Evolutionary conservation across 2,329 filamentous ascomycete genomes (phyloP).

Genomic region (Colletotrichum sansevieriae): DNA sequence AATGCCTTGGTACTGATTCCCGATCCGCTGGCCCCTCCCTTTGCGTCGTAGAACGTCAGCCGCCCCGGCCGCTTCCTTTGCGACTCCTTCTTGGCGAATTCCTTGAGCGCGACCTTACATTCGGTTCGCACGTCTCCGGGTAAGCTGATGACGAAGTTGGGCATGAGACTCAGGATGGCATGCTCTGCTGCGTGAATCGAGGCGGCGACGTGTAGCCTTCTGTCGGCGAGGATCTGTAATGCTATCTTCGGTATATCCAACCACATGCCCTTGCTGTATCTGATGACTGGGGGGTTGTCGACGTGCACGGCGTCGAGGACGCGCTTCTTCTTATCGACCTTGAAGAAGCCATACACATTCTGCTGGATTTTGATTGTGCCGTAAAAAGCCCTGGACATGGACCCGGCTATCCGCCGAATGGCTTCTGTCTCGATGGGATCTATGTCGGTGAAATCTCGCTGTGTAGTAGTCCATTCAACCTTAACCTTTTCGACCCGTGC

Average conservation of each 20-base stretch:
- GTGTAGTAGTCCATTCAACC: constrained; percentile 94
- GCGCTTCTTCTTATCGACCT: constrained; percentile 86
- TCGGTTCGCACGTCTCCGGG: constrained; percentile 94
- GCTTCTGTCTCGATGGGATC: constrained; percentile 94
- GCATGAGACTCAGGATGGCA: constrained; percentile 86
- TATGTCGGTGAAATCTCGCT: constrained; percentile 93
- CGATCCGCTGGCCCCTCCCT: constrained; percentile 84
- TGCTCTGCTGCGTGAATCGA: constrained; percentile 97
- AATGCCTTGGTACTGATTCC: constrained; percentile 95
- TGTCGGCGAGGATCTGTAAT: constrained; percentile 80
- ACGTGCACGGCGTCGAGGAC: constrained; percentile 94
- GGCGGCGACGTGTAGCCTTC: constrained; percentile 83
- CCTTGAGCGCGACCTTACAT: constrained; percentile 90
- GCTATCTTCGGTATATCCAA: constrained; percentile 86
- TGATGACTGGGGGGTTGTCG: constrained; percentile 90
- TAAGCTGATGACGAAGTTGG: constrained; percentile 90
- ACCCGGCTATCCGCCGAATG: constrained; percentile 77
- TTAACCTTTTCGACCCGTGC: constrained; percentile 90
- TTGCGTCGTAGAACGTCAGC: constrained; percentile 94
- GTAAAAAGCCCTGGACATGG: constrained; percentile 81
- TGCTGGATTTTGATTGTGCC: constrained; percentile 88
- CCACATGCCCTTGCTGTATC: constrained; percentile 93
- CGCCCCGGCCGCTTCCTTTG: constrained; percentile 86
- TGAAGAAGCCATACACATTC: constrained; percentile 96
- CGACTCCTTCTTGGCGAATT: constrained; percentile 80